Base-by-base conservation (phyloP, 2,329 filamentous ascomycete species). In the Elsinoe perseae region DNA sequence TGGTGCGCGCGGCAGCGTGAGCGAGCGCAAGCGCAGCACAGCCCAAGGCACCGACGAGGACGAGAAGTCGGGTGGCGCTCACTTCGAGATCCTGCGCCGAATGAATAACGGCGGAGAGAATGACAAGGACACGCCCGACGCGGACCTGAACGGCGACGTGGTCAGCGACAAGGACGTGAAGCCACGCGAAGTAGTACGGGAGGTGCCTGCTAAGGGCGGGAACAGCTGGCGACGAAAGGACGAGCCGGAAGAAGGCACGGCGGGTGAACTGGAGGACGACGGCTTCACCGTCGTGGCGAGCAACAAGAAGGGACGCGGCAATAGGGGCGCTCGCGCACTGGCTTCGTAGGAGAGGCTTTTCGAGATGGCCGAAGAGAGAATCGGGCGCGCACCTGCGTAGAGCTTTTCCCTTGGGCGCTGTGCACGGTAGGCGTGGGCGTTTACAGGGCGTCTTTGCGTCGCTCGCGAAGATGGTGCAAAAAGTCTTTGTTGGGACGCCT, bases 81-180 rank as follows among this genome's bases (percentile, higher is more conserved):
- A 74, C 64, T 79, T 77, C 61, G 81, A 82, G 63, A 77, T 82
- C 62, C 73, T 82, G 59, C 77, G 74, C 64, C 73, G 77, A 63
- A 71, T 71, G 20, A 68, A 69, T 4, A 64, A 63, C 7, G 65
- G 61, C 3, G 66, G 63, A 3, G 70, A 70, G n/a, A 61, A 61
- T 7, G 65, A 64, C 23, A 66, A 64, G 9, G 72, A 75, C 57
- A 70, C 66, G 16, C 69, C 72, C 44, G 73, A 76, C 44, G 72
- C 72, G 36, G 63, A 75, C 56, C 78, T 80, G 38, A 76, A 80
- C 60, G 73, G 74, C 46, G 69, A 73, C 50, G 75, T 76, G 56
- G 72, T 77, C 52, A 72, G 73, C 30, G 73, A 80, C 68, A 79
- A 80, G 68, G 73, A 72, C 30, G 73, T 75, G 59, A 80, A 80